Evolutionary conservation across 2,329 filamentous ascomycete genomes (phyloP), one percentile per base, ranked within the genome.

Genomic region (Neodidymelliopsis sp.): DNA sequence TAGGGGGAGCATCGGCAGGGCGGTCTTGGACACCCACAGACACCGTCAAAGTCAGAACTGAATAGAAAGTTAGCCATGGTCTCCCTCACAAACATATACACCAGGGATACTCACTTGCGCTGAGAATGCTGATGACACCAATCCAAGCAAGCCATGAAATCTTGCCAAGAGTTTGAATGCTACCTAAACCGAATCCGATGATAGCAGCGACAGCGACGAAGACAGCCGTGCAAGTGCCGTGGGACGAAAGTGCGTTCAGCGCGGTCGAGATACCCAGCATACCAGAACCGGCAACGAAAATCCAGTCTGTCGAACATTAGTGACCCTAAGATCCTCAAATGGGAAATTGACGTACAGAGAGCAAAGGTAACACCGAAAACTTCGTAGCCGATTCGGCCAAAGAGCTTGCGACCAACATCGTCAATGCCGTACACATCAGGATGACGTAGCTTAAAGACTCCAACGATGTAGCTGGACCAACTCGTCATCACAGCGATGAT

Each of bases 281-380:
- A 71, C 90, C 88, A 15, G 85, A 87, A 27, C 82, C 85, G 68
- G 87, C 85, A 56, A 88, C 81, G 72, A 90, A 88, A n/a, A 65
- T 63, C 56, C 58, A 63, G 29, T 56, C 57, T 60, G 13, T 36
- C 38, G 13, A 39, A 0, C 34, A 34, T 47, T 12, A 39, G 42
- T 18, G 27, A 20, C 10, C 15, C 40, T 1, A 23, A 27, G 9
- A 20, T n/a, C 13, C 69, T 31, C 57, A 31, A 61, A 19, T 12
- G 28, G 46, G 23, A 33, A 22, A 24, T 9, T 12, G 16, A 57
- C 58, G 49, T 53, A 72, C 74, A 68, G 52, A 78, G 47, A 22
- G 73, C 74, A 36, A 66, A 66, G 4, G 54, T 54, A 1, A 60
- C 34, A 18, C 61, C 61, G 27, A 83, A 72, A 10, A 82, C 53